Conservation (phyloP, 805 yeast genomes). For the Lachancea nothofagi region DNA sequence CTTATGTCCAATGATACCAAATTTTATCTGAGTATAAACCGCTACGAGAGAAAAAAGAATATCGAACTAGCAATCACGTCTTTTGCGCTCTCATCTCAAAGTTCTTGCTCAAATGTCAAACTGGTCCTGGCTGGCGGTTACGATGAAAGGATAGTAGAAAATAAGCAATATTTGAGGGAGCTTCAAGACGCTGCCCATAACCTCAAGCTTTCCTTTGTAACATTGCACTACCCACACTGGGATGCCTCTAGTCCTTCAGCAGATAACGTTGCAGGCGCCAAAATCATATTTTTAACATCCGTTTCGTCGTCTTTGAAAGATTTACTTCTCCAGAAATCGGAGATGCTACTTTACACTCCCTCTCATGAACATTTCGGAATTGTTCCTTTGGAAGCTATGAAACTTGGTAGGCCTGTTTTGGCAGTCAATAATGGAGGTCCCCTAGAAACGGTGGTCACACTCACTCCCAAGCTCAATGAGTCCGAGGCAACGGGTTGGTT, state of each 20-base stretch:
- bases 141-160: slow-evolving; percentile 70
- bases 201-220: slow-evolving; percentile 41
- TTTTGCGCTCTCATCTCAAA: slow-evolving; percentile 41
- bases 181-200: slow-evolving; percentile 45
- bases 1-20: slow-evolving; percentile 17
- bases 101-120: slow-evolving; percentile 34
- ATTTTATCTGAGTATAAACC: slow-evolving; percentile 69
- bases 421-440: slow-evolving; percentile 94
- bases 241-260: slow-evolving; percentile 10
- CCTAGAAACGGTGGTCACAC: slow-evolving; percentile 53
- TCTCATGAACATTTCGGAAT: slow-evolving; percentile 93
- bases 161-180: slow-evolving; percentile 62
- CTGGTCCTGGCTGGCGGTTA: slow-evolving; percentile 88
- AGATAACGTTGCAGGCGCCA: slow-evolving; percentile 23
- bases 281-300: slow-evolving; percentile 76
- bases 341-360: slow-evolving; percentile 79
- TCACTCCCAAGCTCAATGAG: slow-evolving; percentile 26
- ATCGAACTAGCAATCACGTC: slow-evolving; percentile 71
- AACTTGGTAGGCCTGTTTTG: slow-evolving; percentile 71
- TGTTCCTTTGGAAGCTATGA: slow-evolving; percentile 95
- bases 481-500: slow-evolving; percentile 59
- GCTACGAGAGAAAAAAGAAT: slow-evolving; percentile 85
- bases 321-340: slow-evolving; percentile 50
- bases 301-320: slow-evolving; percentile 62
- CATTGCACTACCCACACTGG: slow-evolving; percentile 34